Base-by-base conservation (phyloP, 768 basidiomycete species). In the Hygrophorus pudorinus region DNA sequence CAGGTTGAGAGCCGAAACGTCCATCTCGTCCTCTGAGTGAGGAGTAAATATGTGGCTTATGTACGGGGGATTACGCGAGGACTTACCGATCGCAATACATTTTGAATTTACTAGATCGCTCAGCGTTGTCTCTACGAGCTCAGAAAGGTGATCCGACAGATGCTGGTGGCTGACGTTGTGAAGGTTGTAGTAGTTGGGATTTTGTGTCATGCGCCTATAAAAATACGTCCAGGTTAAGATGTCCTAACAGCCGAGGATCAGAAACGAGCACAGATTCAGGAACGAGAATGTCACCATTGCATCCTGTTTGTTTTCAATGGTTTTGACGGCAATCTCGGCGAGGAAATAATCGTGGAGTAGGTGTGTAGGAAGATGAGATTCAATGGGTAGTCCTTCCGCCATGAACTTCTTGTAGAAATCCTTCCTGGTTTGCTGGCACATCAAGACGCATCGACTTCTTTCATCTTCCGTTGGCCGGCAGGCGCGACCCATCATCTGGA, bases 401-500 rank as follows among this genome's bases (percentile, higher is more conserved):
- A 99, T 62, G 77, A 98, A 98, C 63, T 97, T 98, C 67, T 92
- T 94, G 75, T 93, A 98, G 64, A 98, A 99, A 59, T 98, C 94
- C 63, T 98, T 99, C 29, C 93, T 76, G 0, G 90, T 94, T 62
- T 94, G 89, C 55, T 98, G 94, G 56, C 89, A 91, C 92, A 99
- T 97, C 30, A 97, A 67, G 2, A 99, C 85, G 55, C 94, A 98
- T 11, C 91, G 85, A 53, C 89, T 92, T 47, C 84, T 81, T 2
- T 85, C 81, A 53, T 98, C 96, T 53, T 90, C 79, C 32, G 66
- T 61, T 5, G 96, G 94, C 12, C 93, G 82, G 60, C 93, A 97
- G 0, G 96, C 96, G n/a, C 82, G 78, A 34, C 94, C 96, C 82
- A 98, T 94, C 94, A 99, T 98, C 59, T 98, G 96, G 1, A 98